These are phyloP conservation scores for Suhomyces bribrorum DNA, from an alignment of 1,139 yeast species.

Conservation along the genomic window DNA sequence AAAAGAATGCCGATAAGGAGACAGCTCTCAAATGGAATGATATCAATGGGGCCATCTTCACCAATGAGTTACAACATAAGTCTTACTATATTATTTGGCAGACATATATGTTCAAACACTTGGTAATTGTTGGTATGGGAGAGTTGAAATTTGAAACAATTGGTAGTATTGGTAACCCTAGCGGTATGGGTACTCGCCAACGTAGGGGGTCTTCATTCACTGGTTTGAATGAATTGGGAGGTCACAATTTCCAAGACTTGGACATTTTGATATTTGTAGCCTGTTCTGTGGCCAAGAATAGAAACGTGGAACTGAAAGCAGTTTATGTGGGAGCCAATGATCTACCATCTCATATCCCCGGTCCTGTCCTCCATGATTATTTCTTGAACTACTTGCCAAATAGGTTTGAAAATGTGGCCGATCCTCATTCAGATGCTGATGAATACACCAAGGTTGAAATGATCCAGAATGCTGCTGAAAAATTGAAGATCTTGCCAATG, in stretches of 20 bases:
- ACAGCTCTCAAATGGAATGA: slow-evolving; percentile 19
- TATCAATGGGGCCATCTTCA: slow-evolving; percentile 41
- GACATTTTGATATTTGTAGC: slow-evolving; percentile 40
- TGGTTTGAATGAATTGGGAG: slow-evolving; percentile 44
- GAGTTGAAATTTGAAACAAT: slow-evolving; percentile 34
- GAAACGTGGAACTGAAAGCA: slow-evolving; percentile 18
- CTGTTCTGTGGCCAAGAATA: slow-evolving; percentile 28
- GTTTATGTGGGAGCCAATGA: slow-evolving; percentile 33
- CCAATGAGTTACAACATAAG: slow-evolving; percentile 42
- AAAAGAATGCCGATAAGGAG: slow-evolving; percentile 4
- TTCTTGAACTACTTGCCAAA: slow-evolving; percentile 37
- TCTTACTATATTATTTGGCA: slow-evolving; percentile 42
- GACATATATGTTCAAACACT: slow-evolving; percentile 19
- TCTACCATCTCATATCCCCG: slow-evolving; percentile 38
- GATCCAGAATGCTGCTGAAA: slow-evolving; percentile 24
- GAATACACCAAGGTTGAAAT: slow-evolving; percentile 24
- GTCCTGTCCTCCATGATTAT: slow-evolving; percentile 41
- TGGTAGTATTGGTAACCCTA: slow-evolving; percentile 21
- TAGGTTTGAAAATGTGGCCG: slow-evolving; percentile 18
- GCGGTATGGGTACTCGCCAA: slow-evolving; percentile 16
- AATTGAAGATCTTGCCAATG: slow-evolving; percentile 35
- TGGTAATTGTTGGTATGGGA: slow-evolving; percentile 38
- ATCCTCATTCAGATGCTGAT: slow-evolving; percentile 9
- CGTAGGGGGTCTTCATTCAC: slow-evolving; percentile 41
- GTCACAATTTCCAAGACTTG: slow-evolving; percentile 44